Conservation (phyloP, 192 early-diverging fungal species). For the Gorgonomyces haynaldii region DNA sequence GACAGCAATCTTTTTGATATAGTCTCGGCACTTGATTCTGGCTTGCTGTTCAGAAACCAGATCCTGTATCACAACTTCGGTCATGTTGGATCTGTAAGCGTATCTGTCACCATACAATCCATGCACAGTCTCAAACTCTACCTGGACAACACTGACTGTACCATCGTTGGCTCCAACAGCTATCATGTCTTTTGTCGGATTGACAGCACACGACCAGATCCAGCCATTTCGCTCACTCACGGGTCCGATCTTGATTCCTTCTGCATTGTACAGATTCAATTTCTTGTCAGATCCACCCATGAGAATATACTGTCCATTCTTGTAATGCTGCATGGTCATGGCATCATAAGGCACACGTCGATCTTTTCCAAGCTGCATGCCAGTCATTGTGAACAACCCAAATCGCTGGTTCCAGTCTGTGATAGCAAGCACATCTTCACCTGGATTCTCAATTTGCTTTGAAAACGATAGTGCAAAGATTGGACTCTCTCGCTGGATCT, state of each 20-base stretch:
- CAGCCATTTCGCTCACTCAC: constrained; percentile 35
- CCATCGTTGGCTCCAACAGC: constrained; percentile 48
- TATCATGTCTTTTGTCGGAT: constrained; percentile 31
- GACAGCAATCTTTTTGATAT: constrained; percentile 47
- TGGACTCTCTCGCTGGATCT: constrained; percentile 37
- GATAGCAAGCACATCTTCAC: constrained; percentile 40
- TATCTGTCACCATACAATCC: constrained; percentile 47
- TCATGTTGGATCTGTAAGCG: constrained; percentile 46
- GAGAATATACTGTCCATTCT: constrained; percentile 37
- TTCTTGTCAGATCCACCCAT: constrained; percentile 45
- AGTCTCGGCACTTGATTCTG: constrained; percentile 47
- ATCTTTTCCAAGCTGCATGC: constrained; percentile 48
- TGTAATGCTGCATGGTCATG: constrained; percentile 29
- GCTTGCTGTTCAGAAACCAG: constrained; percentile 34
- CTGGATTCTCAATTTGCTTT: constrained; percentile 23
- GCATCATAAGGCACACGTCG: constrained; percentile 41
- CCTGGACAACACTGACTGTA: constrained; percentile 34
- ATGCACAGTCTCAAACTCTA: constrained; percentile 45
- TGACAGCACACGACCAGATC: constrained; percentile 43
- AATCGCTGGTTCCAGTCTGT: constrained; percentile 46
- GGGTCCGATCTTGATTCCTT: constrained; percentile 35
- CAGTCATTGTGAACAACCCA: constrained; percentile 39
- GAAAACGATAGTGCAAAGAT: constrained; percentile 45
- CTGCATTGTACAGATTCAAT: constrained; percentile 41
- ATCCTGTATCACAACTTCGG: constrained; percentile 53